Percentiles rank a stretch among this genome's conserved stretches.
These are phyloP conservation scores for Elsinoe arachidis DNA, from an alignment of 2,329 filamentous ascomycete genomes.

Conservation along the genomic window DNA sequence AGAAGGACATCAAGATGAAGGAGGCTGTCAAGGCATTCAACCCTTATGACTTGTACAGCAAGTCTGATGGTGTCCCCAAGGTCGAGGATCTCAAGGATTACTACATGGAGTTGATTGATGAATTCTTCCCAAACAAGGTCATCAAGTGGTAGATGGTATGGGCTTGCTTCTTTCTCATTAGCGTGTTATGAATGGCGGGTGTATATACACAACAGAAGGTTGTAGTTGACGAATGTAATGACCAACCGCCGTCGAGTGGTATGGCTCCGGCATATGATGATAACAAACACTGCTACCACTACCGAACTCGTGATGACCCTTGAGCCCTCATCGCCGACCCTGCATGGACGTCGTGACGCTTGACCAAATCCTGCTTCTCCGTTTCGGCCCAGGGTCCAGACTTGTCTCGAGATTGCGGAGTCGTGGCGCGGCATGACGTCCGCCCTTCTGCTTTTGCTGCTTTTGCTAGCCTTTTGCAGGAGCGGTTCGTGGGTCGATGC, in stretches of 20 bases:
- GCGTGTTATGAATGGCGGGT: not conserved
- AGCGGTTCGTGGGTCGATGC: conserved; percentile 1
- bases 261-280: not conserved
- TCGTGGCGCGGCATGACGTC: conserved; percentile 5
- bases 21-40: conserved; percentile 79
- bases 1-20: conserved; percentile 71
- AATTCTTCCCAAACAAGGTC: conserved; percentile 56
- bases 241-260: conserved; percentile 1
- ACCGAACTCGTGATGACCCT: not conserved
- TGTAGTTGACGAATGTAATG: not conserved
- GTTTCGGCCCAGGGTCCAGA: conserved; percentile 3
- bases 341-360: not conserved
- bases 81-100: conserved; percentile 71
- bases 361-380: not conserved
- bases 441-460: not conserved
- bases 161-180: not conserved
- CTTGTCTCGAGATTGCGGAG: conserved; percentile 2
- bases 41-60: conserved; percentile 85
- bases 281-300: not conserved
- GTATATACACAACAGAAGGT: not conserved
- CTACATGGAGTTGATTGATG: conserved; percentile 65
- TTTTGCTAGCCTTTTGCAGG: too few species aligned
- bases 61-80: conserved; percentile 72
- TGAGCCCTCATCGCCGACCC: not conserved
- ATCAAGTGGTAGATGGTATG: conserved; percentile 53